These are phyloP conservation scores for Leishmania lainsoni DNA, from an alignment of 208 protist species.

Conservation along the genomic window DNA sequence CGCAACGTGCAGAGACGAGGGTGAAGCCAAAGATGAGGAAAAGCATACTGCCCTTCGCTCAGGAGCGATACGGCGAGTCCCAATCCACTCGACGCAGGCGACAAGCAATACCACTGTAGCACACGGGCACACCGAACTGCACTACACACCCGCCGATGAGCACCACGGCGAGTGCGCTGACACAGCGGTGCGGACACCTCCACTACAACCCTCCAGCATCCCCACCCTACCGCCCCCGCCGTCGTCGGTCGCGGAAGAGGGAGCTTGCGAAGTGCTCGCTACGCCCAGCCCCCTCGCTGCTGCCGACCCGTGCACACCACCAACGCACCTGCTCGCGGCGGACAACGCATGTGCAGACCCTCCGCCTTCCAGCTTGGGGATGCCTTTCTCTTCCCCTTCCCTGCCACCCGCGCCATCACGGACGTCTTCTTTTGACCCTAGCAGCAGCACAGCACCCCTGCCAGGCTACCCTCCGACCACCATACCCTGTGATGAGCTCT, in stretches of 20 bases:
- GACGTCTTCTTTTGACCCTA: neutral
- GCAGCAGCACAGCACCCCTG: neutral
- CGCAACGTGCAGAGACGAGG: neutral
- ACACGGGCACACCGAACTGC: neutral
- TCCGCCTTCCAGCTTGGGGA: neutral
- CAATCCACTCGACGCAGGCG: neutral
- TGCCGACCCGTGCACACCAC: neutral
- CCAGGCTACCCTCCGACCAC: neutral
- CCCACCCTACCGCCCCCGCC: neutral
- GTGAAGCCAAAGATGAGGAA: neutral
- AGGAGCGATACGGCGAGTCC: neutral
- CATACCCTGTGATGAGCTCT: slow-evolving; percentile 17
- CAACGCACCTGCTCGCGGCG: neutral
- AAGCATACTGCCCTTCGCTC: neutral
- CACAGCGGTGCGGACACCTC: neutral
- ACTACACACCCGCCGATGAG: neutral
- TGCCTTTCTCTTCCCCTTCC: neutral
- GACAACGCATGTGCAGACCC: neutral
- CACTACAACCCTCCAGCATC: neutral
- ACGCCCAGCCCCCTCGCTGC: neutral
- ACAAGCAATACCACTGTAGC: neutral
- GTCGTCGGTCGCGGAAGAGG: neutral
- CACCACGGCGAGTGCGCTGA: neutral
- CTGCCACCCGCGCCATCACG: neutral
- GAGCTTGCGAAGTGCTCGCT: neutral